Base-by-base conservation (phyloP, 202 grass and related monocot genomes). In the Setaria italica region DNA sequence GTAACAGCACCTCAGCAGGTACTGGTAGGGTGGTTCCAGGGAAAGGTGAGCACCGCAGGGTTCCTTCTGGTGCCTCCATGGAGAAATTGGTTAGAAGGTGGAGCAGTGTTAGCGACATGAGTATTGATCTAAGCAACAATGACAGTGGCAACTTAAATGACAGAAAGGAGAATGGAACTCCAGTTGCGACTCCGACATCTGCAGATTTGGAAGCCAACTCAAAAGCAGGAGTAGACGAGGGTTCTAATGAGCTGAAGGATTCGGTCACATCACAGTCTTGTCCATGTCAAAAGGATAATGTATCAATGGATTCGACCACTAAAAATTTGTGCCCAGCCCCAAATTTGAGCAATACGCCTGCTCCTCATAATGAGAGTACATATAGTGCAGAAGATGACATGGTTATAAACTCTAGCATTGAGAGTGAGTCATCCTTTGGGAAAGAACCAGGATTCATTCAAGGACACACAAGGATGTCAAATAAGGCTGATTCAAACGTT, bases 71-170 rank as follows among this genome's bases (percentile, higher is more conserved):
- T 90, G 89, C 90, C 34, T 94, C 94, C 71, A 90, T 94, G 81
- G 97, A 94, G 53, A 99, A 96, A 69, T 85, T 95, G 58, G 92
- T 85, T 79, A 94, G 97, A 76, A 92, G 97, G 80, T 97, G 92
- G 94, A 99, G 97, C 84, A 93, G 78, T 90, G 94, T 95, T 42
- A 99, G 97, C 68, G 97, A 99, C 85, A 99, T 99, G 97, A 99
- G 97, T 81, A 99, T 99, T 86, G 97, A 99, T 89, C 86, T 96
- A 37, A 92, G 88, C 82, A 90, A 83, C 75, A 96, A 90, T 51
- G 82, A 84, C 79, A 91, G 82, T 13, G 68, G 87, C 71, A 86
- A 70, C 69, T 84, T 75, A 72, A 94, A 84, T 86, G 97, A 97
- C 35, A 94, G 66, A 80, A 97, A 89, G 76, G 94, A 94, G 66